These are phyloP conservation scores for Didymella sp. DNA, from an alignment of 2,329 filamentous ascomycete genomes.

Conservation along the genomic window DNA sequence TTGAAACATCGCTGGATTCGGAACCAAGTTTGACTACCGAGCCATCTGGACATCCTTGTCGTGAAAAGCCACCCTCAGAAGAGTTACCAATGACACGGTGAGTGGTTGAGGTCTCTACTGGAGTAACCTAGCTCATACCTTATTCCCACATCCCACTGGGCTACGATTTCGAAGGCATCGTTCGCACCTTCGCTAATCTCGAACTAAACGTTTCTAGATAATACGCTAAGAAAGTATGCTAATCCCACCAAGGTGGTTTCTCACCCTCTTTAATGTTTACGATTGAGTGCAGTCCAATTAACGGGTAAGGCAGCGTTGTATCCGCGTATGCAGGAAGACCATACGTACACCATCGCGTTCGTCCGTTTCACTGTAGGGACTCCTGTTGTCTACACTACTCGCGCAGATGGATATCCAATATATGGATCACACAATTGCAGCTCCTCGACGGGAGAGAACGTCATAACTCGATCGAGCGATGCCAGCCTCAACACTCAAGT, in stretches of 20 bases:
- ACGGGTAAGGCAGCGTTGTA: not conserved
- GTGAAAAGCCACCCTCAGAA: not conserved
- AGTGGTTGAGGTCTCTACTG: not conserved
- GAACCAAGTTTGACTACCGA: not conserved
- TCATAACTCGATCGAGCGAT: not conserved
- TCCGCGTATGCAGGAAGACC: not conserved
- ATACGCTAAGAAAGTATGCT: not conserved
- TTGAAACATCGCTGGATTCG: not conserved
- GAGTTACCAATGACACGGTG: not conserved
- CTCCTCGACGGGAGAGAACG: not conserved
- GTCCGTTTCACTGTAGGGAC: not conserved
- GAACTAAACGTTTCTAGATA: not conserved
- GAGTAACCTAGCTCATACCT: not conserved
- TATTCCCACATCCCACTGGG: not conserved
- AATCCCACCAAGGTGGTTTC: not conserved
- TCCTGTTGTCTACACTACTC: not conserved
- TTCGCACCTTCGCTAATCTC: not conserved
- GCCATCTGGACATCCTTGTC: not conserved
- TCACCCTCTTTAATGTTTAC: not conserved
- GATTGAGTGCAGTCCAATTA: not conserved
- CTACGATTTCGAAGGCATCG: not conserved
- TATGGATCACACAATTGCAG: not conserved
- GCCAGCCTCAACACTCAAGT: not conserved
- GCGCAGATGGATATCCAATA: not conserved
- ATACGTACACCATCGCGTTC: not conserved